These are phyloP conservation scores for Diospyros kaki DNA, from an alignment of 148 eudicot genomes.

Conservation along the genomic window DNA sequence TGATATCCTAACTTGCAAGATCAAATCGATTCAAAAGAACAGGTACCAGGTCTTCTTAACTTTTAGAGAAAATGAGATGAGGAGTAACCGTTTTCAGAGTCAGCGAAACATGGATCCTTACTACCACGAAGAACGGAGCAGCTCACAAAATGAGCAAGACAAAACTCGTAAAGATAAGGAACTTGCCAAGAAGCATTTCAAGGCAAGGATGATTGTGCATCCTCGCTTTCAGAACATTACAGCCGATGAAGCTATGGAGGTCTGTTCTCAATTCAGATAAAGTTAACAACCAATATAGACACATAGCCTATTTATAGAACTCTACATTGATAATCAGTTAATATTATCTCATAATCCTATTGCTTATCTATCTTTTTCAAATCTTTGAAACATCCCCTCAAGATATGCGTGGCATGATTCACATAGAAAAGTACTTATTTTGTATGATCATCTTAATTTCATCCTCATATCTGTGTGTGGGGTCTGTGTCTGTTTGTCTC, in stretches of 20 bases:
- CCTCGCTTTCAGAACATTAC: constrained; percentile 90
- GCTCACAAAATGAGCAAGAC: constrained; percentile 50
- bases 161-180: constrained; percentile 83
- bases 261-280: constrained; percentile 27
- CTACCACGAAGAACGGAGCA: constrained; percentile 78
- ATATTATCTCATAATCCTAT: too few species aligned
- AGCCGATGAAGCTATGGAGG: constrained; percentile 95
- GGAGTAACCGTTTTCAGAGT: constrained; percentile 45
- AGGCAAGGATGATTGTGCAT: constrained; percentile 90
- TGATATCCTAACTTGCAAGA: constrained; percentile 77
- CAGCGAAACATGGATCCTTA: constrained; percentile 55
- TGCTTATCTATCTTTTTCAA: too few species aligned
- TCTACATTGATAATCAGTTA: too few species aligned
- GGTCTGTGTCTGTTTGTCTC: too few species aligned
- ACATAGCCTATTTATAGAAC: too few species aligned
- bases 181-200: constrained; percentile 86
- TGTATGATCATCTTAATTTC: too few species aligned
- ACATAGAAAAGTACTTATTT: too few species aligned
- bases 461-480: too few species aligned
- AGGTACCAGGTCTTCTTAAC: constrained; percentile 77
- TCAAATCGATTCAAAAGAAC: constrained; percentile 57
- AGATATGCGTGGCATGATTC: too few species aligned
- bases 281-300: too few species aligned
- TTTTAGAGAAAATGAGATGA: constrained; percentile 75
- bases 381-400: too few species aligned